phyloP scores from a whole-genome alignment of 352 stramenopile species.

The Phytophthora ohioensis region DNA sequence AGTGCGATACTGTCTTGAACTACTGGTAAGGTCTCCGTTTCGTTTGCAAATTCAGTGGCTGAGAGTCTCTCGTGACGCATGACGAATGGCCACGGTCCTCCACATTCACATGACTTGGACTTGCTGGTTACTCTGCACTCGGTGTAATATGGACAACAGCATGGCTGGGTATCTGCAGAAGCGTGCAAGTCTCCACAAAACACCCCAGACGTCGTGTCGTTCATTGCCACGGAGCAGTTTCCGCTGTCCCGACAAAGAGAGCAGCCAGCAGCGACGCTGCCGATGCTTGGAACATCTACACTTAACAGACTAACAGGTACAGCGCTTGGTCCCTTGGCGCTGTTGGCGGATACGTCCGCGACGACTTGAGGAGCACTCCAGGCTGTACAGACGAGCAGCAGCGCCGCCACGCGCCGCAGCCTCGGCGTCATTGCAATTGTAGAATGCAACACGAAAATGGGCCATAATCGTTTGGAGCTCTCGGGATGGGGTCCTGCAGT shows the following conservation, averaged over 20 bases:
- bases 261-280: constrained; percentile 50
- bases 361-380: constrained; percentile 1
- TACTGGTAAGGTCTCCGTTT: constrained; percentile 7
- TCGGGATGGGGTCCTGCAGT: constrained; percentile 24
- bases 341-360: constrained; percentile 1
- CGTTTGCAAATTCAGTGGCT: constrained; percentile 16
- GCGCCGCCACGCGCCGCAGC: constrained; percentile 3
- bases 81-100: constrained; percentile 37
- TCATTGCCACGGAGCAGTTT: constrained; percentile 73
- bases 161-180: constrained; percentile 47
- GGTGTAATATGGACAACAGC: constrained; percentile 75
- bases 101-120: constrained; percentile 61
- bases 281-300: constrained; percentile 12
- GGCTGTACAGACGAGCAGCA: constrained; percentile 18
- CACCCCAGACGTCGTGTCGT: constrained; percentile 57
- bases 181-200: constrained; percentile 73
- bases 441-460: constrained; percentile 16
- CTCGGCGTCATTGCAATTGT: constrained; percentile 20
- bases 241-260: constrained; percentile 63
- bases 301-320: constrained; percentile 3
- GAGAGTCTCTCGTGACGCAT: constrained; percentile 34
- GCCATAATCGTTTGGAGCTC: constrained; percentile 12
- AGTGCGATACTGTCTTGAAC: constrained; percentile 9
- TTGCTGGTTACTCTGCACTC: constrained; percentile 70
- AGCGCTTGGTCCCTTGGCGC: constrained; percentile 1